Conservation (phyloP, 805 yeast species). For the Pichia pseudocactophila region DNA sequence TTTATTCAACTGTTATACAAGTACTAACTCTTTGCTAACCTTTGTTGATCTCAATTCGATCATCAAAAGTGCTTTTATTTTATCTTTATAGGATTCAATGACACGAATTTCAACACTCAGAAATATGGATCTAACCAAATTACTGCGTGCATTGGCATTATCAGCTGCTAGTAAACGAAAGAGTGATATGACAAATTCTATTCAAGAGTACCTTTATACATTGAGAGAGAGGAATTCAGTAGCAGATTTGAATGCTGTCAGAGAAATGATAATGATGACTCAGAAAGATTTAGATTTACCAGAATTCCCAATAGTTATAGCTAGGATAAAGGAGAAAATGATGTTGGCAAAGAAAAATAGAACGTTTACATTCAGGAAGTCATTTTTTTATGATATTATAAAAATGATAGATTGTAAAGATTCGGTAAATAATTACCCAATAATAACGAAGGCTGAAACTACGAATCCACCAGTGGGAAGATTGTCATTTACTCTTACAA, state of each 20-base stretch:
- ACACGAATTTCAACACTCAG: neutral
- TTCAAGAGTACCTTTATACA: conserved; percentile 1
- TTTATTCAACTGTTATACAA: too few relatives aligned
- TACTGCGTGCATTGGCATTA: neutral
- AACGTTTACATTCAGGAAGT: neutral
- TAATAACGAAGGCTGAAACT: neutral
- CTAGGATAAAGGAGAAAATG: neutral
- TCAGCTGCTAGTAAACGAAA: conserved; percentile 1
- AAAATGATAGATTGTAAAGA: neutral
- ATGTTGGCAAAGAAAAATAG: neutral
- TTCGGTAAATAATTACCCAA: neutral
- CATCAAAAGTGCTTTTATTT: too few relatives aligned
- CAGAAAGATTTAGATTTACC: conserved; percentile 7
- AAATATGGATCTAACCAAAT: neutral
- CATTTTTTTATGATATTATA: conserved; percentile 1
- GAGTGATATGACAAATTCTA: conserved; percentile 5
- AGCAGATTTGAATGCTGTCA: conserved; percentile 37
- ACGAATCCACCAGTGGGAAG: conserved; percentile 2
- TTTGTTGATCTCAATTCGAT: too few relatives aligned
- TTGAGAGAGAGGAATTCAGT: conserved; percentile 26
- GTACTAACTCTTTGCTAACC: too few relatives aligned
- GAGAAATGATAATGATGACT: conserved; percentile 35
- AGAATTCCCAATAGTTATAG: neutral
- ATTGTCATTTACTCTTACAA: conserved; percentile 34
- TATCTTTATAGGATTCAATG: neutral